Base-by-base conservation (phyloP, 192 early-diverging fungal genomes). In the Dimargaris verticillata region DNA sequence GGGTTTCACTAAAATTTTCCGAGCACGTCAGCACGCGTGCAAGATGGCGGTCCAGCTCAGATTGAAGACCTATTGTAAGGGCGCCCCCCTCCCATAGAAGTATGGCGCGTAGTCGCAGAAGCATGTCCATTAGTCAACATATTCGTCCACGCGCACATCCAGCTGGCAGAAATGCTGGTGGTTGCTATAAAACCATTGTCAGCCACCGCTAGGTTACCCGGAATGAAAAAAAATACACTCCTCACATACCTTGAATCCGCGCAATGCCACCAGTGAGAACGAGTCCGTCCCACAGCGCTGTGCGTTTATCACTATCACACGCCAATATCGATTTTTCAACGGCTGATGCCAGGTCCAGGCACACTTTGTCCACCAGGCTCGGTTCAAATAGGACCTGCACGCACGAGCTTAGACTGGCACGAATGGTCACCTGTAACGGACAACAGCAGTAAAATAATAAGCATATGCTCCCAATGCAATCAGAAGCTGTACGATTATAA, bases 1-100 rank as follows among this genome's bases (percentile, higher is more conserved):
- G 95, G 54, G 81, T 83, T 60, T 93, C 88, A 53, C 87, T 84
- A 51, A 83, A 77, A 28, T 88, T 91, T 41, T 94, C 93, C 41
- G 88, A 90, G 2, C 82, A 70, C 2, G 88, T 70, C 50, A 95
- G 72, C 5, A 80, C 79, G 0, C 70, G 63, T 25, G 62, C 68
- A 38, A 88, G 53, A 60, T 82, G 86, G 1, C 63, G 66, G 63
- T 95, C 85, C 29, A 95, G 73, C 42, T 86, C 79, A 18, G 76
- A 65, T 62, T 84, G 80, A 9, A 95, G 61, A 7, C 69, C 69
- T 33, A 38, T 2, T 5, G 7, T 7, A 2, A 38, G 33, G 33
- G 33, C 7, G 33, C 33, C 33, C 33, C 2, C 33, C 33, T 5
- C 33, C 33, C 33, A 38, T 38, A 5, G 33, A 38, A 7, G 33